Evolutionary conservation across 768 basidiomycete species (phyloP).

Genomic region (Pleurotus cornucopiae): DNA sequence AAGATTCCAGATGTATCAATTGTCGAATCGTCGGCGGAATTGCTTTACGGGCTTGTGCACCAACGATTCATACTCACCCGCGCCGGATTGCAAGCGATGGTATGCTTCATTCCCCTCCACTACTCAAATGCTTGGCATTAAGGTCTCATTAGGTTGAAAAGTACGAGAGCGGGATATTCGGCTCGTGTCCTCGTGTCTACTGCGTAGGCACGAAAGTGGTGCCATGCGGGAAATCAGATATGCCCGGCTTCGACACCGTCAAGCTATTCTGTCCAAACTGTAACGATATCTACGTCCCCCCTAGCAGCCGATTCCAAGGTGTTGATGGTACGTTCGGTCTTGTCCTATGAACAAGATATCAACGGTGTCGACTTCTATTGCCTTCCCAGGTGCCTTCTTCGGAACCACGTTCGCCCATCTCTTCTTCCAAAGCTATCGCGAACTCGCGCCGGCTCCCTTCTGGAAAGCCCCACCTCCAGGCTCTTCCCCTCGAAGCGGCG

Average conservation of each 20-base stretch:
- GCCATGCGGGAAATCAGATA: slow-evolving; percentile 92
- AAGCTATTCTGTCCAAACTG: slow-evolving; percentile 98
- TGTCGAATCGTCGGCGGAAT: slow-evolving; percentile 95
- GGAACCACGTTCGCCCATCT: slow-evolving; percentile 98
- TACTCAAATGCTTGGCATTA: slow-evolving; percentile 11
- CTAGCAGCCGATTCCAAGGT: slow-evolving; percentile 91
- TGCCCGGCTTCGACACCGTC: slow-evolving; percentile 95
- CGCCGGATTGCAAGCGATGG: slow-evolving; percentile 93
- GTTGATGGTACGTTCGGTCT: slow-evolving; percentile 74
- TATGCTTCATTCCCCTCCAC: slow-evolving; percentile 29
- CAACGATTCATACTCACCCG: slow-evolving; percentile 97
- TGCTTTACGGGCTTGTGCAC: slow-evolving; percentile 96
- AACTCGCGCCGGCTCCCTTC: slow-evolving; percentile 91
- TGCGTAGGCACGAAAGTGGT: slow-evolving; percentile 87
- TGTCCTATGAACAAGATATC: background rate
- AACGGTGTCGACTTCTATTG: background rate
- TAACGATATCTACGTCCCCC: slow-evolving; percentile 94
- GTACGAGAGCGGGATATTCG: slow-evolving; percentile 89
- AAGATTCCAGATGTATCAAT: slow-evolving; percentile 99
- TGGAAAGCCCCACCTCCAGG: slow-evolving; percentile 59
- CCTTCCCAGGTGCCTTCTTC: slow-evolving; percentile 87
- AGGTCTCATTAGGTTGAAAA: slow-evolving; percentile 72
- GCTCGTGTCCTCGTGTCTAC: slow-evolving; percentile 92
- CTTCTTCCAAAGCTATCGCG: slow-evolving; percentile 97
- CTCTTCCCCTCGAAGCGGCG: slow-evolving; percentile 47